A percentile compares a stretch with the other conserved stretches of the same genome.
Conservation (phyloP, 2,329 filamentous ascomycete genomes). For the Exophiala mesophila region DNA sequence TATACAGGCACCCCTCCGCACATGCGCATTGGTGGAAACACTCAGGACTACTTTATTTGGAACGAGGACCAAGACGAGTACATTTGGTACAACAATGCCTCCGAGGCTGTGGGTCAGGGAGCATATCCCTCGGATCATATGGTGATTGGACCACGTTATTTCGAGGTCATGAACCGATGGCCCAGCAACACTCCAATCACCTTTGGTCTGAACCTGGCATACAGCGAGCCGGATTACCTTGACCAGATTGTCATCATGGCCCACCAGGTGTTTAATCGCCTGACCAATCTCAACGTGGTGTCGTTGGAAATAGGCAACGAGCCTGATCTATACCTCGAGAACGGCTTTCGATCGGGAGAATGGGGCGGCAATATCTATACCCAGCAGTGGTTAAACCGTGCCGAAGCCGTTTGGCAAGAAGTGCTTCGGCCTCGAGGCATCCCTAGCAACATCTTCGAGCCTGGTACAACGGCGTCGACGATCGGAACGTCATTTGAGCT, state of each 20-base stretch:
- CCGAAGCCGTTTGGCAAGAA: slow-evolving; percentile 40
- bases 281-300: slow-evolving; percentile 27
- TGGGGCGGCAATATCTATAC: slow-evolving; percentile 45
- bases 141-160: slow-evolving; percentile 46
- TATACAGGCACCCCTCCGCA: slow-evolving; percentile 47
- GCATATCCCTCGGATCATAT: slow-evolving; percentile 40
- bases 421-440: slow-evolving; percentile 42
- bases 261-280: slow-evolving; percentile 16
- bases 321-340: slow-evolving; percentile 33
- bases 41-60: slow-evolving; percentile 48
- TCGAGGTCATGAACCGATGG: slow-evolving; percentile 45
- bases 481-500: slow-evolving; percentile 49
- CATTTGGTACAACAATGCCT: slow-evolving; percentile 35
- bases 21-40: slow-evolving; percentile 49
- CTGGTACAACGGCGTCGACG: slow-evolving; percentile 46
- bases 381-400: slow-evolving; percentile 43
- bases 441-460: slow-evolving; percentile 45
- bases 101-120: slow-evolving; percentile 35
- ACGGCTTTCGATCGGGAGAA: slow-evolving; percentile 41
- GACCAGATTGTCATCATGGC: slow-evolving; percentile 42
- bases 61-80: slow-evolving; percentile 34
- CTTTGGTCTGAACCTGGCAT: slow-evolving; percentile 48
- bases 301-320: slow-evolving; percentile 32
- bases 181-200: slow-evolving; percentile 48
- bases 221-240: slow-evolving; percentile 41